Conservation (phyloP, 345 rosid species). For the Gossypium australe region DNA sequence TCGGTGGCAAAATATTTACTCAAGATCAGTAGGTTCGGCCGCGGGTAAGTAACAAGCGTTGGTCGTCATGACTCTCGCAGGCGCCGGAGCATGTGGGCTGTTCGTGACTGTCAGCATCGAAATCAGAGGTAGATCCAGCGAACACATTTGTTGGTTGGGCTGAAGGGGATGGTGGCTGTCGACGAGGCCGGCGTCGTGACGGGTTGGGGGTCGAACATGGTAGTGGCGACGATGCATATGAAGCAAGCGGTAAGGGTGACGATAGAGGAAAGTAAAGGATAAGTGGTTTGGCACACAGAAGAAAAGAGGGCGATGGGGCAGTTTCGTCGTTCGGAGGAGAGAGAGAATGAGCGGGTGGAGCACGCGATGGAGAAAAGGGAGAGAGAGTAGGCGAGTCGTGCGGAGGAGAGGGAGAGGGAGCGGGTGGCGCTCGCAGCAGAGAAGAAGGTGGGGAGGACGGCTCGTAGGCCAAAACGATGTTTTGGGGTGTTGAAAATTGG, state of each 20-base stretch:
- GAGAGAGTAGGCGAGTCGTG: too few species aligned
- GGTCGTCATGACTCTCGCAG: rapidly evolving
- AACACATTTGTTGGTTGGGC: too few species aligned
- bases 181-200: rapidly evolving
- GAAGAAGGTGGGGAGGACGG: too few species aligned
- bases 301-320: rapidly evolving
- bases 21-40: too few species aligned
- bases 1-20: too few species aligned
- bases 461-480: rapidly evolving
- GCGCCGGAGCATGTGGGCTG: rapidly evolving
- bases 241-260: rapidly evolving
- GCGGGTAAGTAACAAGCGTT: rapidly evolving
- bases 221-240: rapidly evolving
- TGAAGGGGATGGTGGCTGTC: too few species aligned
- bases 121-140: rapidly evolving
- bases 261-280: rapidly evolving
- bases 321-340: too few species aligned
- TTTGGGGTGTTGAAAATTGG: rapidly evolving
- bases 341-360: rapidly evolving
- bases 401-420: too few species aligned
- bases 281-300: too few species aligned
- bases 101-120: rapidly evolving
- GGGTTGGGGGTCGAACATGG: rapidly evolving
- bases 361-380: rapidly evolving
- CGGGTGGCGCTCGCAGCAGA: too few species aligned